A percentile compares a stretch with the other conserved stretches of the same genome.
Evolutionary conservation across 352 stramenopile genomes (phyloP).

Genomic region (Phytophthora kernoviae): DNA sequence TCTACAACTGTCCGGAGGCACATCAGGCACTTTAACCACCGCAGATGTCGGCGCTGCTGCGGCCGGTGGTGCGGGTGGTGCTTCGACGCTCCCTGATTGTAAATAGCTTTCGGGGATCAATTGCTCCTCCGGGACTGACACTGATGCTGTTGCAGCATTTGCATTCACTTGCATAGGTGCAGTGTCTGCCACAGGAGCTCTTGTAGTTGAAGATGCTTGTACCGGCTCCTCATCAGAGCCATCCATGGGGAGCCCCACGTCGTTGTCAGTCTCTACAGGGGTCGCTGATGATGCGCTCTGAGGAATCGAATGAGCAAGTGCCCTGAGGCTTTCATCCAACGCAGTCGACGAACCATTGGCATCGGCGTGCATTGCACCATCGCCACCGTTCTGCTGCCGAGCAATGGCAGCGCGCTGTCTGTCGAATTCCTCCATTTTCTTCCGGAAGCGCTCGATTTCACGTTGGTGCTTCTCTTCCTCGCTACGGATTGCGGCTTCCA

Average conservation of each 20-base stretch:
- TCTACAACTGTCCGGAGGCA: constrained; percentile 24
- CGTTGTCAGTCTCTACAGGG: constrained; percentile 32
- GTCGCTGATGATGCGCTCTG: constrained; percentile 18
- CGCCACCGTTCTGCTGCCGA: constrained; percentile 56
- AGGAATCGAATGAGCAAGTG: constrained; percentile 17
- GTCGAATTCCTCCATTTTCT: constrained; percentile 87
- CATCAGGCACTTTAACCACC: constrained; percentile 7
- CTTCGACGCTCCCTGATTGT: constrained; percentile 18
- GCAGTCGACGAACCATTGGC: constrained; percentile 27
- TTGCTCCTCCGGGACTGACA: constrained; percentile 25
- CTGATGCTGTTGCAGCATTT: constrained; percentile 1
- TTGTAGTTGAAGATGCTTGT: constrained; percentile 8
- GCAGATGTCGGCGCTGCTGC: constrained; percentile 17
- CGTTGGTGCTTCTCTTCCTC: constrained; percentile 85
- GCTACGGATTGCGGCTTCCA: constrained; percentile 74
- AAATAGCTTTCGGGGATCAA: constrained; percentile 42
- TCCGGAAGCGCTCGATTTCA: constrained; percentile 81
- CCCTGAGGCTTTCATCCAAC: constrained; percentile 33
- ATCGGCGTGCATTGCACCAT: constrained; percentile 20
- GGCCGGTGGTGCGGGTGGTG: constrained; percentile 12
- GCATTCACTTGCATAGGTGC: constrained; percentile 7
- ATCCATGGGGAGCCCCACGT: constrained; percentile 30
- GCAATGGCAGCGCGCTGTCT: constrained; percentile 76
- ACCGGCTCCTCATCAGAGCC: constrained; percentile 27
- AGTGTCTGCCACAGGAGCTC: constrained; percentile 7